A percentile compares a stretch with the other conserved stretches of the same genome.
Evolutionary conservation across 2,329 filamentous ascomycete genomes (phyloP).

Genomic region (Ceratocystis cubensis): DNA sequence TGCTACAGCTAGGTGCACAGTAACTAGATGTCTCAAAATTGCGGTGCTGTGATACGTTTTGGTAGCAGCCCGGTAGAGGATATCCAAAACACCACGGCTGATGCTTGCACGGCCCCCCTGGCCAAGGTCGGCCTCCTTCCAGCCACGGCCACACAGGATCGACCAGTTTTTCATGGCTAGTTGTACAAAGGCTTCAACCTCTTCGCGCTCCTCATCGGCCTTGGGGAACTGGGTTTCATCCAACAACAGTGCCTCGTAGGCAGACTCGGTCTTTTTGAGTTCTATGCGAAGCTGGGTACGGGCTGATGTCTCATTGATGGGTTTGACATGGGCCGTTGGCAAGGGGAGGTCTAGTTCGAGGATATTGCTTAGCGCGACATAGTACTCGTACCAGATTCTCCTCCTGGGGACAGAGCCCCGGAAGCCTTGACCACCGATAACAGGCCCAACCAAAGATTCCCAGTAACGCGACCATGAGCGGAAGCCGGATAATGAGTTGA

Average conservation of each 20-base stretch:
- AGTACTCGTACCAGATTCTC: constrained; percentile 75
- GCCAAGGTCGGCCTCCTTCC: constrained; percentile 70
- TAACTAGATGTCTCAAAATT: constrained; percentile 75
- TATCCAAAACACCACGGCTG: constrained; percentile 67
- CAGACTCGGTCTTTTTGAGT: constrained; percentile 62
- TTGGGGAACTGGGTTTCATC: constrained; percentile 72
- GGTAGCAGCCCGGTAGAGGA: constrained; percentile 77
- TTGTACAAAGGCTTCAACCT: constrained; percentile 72
- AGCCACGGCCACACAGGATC: constrained; percentile 63
- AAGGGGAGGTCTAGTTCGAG: constrained; percentile 54
- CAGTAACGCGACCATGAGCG: constrained; percentile 61
- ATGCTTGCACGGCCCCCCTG: constrained; percentile 65
- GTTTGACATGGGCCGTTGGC: constrained; percentile 36
- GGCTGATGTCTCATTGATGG: constrained; percentile 39
- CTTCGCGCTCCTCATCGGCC: constrained; percentile 63
- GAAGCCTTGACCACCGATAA: constrained; percentile 45
- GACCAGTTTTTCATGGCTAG: constrained; percentile 76
- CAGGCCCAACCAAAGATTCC: constrained; percentile 37
- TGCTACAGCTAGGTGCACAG: constrained; percentile 71
- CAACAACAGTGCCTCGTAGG: constrained; percentile 68
- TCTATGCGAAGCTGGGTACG: constrained; percentile 59
- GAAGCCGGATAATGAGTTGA: constrained; percentile 44
- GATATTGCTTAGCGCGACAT: constrained; percentile 63
- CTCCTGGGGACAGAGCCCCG: constrained; percentile 49
- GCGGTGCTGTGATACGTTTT: constrained; percentile 93